A percentile compares a stretch with the other conserved stretches of the same genome.
These are phyloP conservation scores for Grosmannia huntii DNA, from an alignment of 2,329 filamentous ascomycete genomes.

Conservation along the genomic window DNA sequence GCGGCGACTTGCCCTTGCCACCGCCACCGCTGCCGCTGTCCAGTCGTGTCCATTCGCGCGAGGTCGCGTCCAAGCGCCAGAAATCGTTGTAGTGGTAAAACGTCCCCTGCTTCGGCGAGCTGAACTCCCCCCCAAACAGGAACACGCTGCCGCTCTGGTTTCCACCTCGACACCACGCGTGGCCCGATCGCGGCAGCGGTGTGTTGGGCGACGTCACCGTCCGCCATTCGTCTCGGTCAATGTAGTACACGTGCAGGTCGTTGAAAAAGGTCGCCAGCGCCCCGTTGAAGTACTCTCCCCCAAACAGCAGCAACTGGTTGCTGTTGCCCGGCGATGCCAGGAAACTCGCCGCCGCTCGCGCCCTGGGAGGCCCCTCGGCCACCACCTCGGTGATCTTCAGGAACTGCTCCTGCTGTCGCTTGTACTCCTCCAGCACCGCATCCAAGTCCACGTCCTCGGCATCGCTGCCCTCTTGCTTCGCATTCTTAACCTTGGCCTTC, in stretches of 20 bases:
- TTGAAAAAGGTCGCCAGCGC: slow-evolving; percentile 64
- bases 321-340: slow-evolving; percentile 75
- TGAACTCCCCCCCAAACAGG: slow-evolving; percentile 93
- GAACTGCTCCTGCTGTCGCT: slow-evolving; percentile 84
- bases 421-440: slow-evolving; percentile 83
- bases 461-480: slow-evolving; percentile 70
- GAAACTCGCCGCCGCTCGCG: slow-evolving; percentile 68
- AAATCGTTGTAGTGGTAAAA: slow-evolving; percentile 99
- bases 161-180: slow-evolving; percentile 85
- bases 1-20: slow-evolving; percentile 57
- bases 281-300: slow-evolving; percentile 93
- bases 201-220: slow-evolving; percentile 83
- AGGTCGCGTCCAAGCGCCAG: slow-evolving; percentile 76
- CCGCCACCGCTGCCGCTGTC: slow-evolving; percentile 33
- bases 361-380: slow-evolving; percentile 56
- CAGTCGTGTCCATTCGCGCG: slow-evolving; percentile 81
- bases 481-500: slow-evolving; percentile 58
- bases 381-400: slow-evolving; percentile 81
- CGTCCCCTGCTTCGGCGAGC: slow-evolving; percentile 89
- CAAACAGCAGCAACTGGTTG: slow-evolving; percentile 83
- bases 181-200: slow-evolving; percentile 78
- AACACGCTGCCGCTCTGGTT: slow-evolving; percentile 74
- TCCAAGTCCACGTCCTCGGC: slow-evolving; percentile 89
- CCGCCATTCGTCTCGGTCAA: slow-evolving; percentile 81
- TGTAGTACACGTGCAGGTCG: slow-evolving; percentile 57